These are phyloP conservation scores for Pseudozyma tsukubaensis DNA, from an alignment of 1,284 basidiomycete species.

Conservation along the genomic window DNA sequence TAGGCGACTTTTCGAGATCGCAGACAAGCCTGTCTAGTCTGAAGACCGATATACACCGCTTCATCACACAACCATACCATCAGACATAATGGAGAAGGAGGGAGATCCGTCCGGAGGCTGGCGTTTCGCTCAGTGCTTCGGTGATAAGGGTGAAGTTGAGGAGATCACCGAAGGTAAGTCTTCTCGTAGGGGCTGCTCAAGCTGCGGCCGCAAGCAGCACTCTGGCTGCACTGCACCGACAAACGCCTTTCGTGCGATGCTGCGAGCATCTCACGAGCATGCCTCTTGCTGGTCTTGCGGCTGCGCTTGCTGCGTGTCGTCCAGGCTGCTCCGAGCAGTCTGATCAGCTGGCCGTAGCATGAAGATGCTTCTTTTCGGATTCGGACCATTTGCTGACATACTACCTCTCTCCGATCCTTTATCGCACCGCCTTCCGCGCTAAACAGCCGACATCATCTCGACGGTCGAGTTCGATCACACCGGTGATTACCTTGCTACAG, in stretches of 20 bases:
- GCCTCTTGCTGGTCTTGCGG: too few relatives aligned
- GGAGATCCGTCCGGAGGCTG: slow-evolving; percentile 73
- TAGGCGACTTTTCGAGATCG: too few relatives aligned
- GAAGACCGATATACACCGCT: not conserved
- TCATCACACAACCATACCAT: not conserved
- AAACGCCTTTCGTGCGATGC: too few relatives aligned
- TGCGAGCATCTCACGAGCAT: too few relatives aligned
- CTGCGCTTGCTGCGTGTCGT: too few relatives aligned
- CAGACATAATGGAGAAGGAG: slow-evolving; percentile 59
- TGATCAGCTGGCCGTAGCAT: too few relatives aligned
- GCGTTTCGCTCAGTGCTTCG: slow-evolving; percentile 99
- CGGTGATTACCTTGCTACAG: slow-evolving; percentile 98
- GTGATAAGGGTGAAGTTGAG: slow-evolving; percentile 81
- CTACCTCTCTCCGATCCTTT: not conserved
- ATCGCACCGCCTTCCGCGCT: not conserved
- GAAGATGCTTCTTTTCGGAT: not conserved
- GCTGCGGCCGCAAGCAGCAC: too few relatives aligned
- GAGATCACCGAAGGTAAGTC: slow-evolving; percentile 95
- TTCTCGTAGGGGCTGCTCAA: not conserved
- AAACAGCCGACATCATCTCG: slow-evolving; percentile 81
- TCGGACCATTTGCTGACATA: not conserved
- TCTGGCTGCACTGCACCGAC: too few relatives aligned
- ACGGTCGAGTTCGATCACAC: slow-evolving; percentile 99
- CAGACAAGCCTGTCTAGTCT: too few relatives aligned
- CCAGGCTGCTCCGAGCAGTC: too few relatives aligned